Base-by-base conservation (phyloP, 495 filamentous ascomycete species). In the Apiosordaria backusii region DNA sequence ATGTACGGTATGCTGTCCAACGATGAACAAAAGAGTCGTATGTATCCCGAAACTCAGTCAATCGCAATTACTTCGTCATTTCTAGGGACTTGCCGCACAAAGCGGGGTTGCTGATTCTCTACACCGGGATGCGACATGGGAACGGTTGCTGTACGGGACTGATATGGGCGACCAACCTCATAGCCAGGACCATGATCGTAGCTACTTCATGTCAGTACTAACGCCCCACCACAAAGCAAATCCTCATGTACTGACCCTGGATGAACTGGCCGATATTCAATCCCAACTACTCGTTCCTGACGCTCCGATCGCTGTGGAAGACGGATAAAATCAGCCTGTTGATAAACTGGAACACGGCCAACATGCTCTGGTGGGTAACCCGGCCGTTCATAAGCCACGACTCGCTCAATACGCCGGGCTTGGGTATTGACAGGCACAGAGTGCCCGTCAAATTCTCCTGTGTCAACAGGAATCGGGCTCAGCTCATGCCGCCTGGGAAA, bases 401-500 rank as follows among this genome's bases (percentile, higher is more conserved):
- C 35, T 45, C 35, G 35, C 35, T 45, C 35, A 15, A 13, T 13
- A 2, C 35, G 35, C 35, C 35, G 35, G 35, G 35, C 10, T 15
- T 7, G 35, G 10, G 10, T 7, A 45, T 45, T 45, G 35, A 13
- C 35, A 45, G 35, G 5, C 35, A 45, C 35, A 45, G 35, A 15
- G 35, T 15, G 35, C 3, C 9, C 35, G 35, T 45, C 35, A 45
- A 45, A 45, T 45, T 45, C 35, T 3, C 35, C 35, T 2, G n/a
- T 63, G 52, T 61, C 63, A 22, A 25, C 23, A 24, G 64, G 27
- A 22, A 57, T 23, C 1, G 65, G 63, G 0, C 58, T 65, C 7
- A 68, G 67, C 57, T 68, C 71, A 52, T 77, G 64, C 19, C 65
- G 75, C 21, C 68, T 67, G 13, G 75, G 75, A 24, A 77, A 77